Evolutionary conservation across 768 basidiomycete genomes (phyloP).

Genomic region (Thelephora aurantiotincta): DNA sequence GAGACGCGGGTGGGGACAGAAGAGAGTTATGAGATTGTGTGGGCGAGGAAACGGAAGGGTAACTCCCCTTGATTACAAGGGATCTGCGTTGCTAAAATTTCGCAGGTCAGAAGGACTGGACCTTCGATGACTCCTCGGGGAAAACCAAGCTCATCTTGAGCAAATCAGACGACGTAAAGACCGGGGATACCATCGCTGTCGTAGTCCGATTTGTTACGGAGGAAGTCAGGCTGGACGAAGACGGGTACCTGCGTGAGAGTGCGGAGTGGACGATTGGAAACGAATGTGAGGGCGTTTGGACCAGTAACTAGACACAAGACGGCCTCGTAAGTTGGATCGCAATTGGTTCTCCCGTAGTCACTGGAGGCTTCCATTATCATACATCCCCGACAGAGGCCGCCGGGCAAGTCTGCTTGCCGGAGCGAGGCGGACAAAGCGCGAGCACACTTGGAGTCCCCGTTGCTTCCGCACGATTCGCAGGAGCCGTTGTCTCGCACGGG

Average conservation of each 20-base stretch:
- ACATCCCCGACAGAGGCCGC: too few relatives aligned
- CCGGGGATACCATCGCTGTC: slow-evolving; percentile 29
- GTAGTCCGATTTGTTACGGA: slow-evolving; percentile 37
- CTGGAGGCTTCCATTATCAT: too few relatives aligned
- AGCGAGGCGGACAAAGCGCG: too few relatives aligned
- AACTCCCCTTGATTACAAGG: neutral
- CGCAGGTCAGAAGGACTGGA: neutral
- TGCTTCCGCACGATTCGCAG: too few relatives aligned
- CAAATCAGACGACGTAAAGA: slow-evolving; percentile 17
- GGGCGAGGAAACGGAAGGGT: slow-evolving; percentile 29
- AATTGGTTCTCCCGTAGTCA: too few relatives aligned
- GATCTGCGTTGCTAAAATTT: neutral
- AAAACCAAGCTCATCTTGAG: slow-evolving; percentile 24
- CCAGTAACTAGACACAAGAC: too few relatives aligned
- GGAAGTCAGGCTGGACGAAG: slow-evolving; percentile 38
- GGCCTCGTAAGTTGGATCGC: too few relatives aligned
- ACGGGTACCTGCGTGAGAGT: slow-evolving; percentile 15
- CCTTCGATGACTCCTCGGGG: slow-evolving; percentile 33
- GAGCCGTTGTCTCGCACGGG: too few relatives aligned
- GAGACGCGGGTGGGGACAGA: slow-evolving; percentile 14
- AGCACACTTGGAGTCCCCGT: too few relatives aligned
- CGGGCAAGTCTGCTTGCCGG: too few relatives aligned
- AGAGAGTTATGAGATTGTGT: slow-evolving; percentile 43
- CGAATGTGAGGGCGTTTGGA: slow-evolving; percentile 1
- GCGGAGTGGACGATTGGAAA: slow-evolving; percentile 3